A percentile compares a stretch with the other conserved stretches of the same genome.
phyloP scores from a whole-genome alignment of 1,284 basidiomycete species.

The Puccinia triticina region DNA sequence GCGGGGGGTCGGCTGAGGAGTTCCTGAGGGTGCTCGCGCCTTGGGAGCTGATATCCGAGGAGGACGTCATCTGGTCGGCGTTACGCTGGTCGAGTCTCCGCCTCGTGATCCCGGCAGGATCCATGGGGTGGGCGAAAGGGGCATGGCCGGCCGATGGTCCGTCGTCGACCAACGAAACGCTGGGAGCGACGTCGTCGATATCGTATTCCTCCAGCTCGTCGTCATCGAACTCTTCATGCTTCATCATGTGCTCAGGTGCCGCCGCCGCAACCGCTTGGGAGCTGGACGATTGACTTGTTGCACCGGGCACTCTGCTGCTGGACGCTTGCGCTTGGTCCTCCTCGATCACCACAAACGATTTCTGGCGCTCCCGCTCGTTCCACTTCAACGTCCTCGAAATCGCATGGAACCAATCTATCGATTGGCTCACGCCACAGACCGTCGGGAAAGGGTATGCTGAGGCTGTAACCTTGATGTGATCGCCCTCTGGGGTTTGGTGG shows the following conservation, averaged over 20 bases:
- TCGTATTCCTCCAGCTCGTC: slow-evolving; percentile 67
- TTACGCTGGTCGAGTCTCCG: not conserved
- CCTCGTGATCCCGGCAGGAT: not conserved
- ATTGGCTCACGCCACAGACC: slow-evolving; percentile 94
- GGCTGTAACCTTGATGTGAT: slow-evolving; percentile 98
- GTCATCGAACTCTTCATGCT: slow-evolving; percentile 63
- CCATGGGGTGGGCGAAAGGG: not conserved
- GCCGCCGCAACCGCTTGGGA: slow-evolving; percentile 23
- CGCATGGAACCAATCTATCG: slow-evolving; percentile 96
- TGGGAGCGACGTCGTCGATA: slow-evolving; percentile 70
- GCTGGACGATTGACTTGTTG: slow-evolving; percentile 55
- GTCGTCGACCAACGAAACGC: too few relatives aligned
- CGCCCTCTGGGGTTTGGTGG: slow-evolving; percentile 68
- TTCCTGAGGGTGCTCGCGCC: not conserved
- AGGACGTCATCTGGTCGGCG: not conserved
- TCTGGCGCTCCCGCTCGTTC: slow-evolving; percentile 94
- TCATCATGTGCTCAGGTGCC: slow-evolving; percentile 64
- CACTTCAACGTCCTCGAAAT: slow-evolving; percentile 95
- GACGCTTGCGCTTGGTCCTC: slow-evolving; percentile 66
- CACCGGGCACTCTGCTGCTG: not conserved
- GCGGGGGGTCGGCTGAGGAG: not conserved
- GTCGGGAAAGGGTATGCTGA: slow-evolving; percentile 99
- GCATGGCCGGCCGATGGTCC: not conserved
- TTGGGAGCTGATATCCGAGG: slow-evolving; percentile 25
- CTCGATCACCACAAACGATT: slow-evolving; percentile 96